Evolutionary conservation across 371 early-diverging fungal genomes (phyloP), one percentile per base, ranked within the genome.

Genomic region (Mortierella sp.): DNA sequence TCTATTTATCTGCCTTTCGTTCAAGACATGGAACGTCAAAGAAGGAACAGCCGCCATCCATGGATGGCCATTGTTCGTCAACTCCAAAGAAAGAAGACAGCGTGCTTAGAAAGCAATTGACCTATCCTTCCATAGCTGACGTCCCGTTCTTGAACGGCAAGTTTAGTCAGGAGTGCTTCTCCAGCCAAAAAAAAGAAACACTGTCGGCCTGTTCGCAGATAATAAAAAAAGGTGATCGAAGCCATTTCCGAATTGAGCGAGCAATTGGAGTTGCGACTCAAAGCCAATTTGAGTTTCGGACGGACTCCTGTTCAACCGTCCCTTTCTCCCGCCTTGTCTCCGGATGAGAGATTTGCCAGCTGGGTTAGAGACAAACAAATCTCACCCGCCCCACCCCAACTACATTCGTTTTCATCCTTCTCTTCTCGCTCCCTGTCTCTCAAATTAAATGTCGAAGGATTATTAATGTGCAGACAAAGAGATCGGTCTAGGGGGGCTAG

Each of bases 321-420:
- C 21, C 8, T 54, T 6, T 54, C 11, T 19, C 16, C 26, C 0
- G n/a, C n/a, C 10, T n/a, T 54, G 1, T 55, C 57, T 54, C 59
- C 59, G 59, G 59, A 59, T 31, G 28, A 59, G 59, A 28, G 31
- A 59, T 59, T 28, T 59, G 59, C 59, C 59, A 59, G 59, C 59
- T 55, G 57, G 59, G 59, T 5, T n/a, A 16, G 28, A 59, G 0
- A 2, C 4, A 3, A 9, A 11, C 26, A 28, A n/a, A 43, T 43
- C 43, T 43, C 28, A 57, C 26, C 57, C 57, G 26, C 28, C 4
- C 26, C 57, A n/a, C n/a, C n/a, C n/a, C n/a, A n/a, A 57, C 57
- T 13, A 5, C 43, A 43, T 54, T 57, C 55, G 3, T 5, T 24
- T 4, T 24, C 24, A 6, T 24, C 53, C 24, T 53, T 53, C 21